These are phyloP conservation scores for Lantana camara DNA, from an alignment of 257 asterid species.

Conservation along the genomic window DNA sequence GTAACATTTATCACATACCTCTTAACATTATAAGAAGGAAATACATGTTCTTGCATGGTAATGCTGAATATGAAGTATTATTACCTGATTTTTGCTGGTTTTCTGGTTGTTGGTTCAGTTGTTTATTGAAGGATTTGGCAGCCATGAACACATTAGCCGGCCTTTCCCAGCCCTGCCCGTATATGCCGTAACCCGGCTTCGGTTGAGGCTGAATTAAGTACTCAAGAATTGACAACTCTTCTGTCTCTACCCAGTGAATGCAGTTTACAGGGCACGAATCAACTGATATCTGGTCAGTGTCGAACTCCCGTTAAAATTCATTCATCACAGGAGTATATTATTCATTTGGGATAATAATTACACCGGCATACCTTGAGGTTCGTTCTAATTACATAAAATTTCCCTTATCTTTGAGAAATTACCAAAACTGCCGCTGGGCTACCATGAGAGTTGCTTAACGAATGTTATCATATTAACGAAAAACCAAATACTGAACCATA, in stretches of 20 bases:
- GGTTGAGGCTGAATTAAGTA: conserved; percentile 51
- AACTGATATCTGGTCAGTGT: conserved; percentile 42
- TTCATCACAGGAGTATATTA: too few species aligned
- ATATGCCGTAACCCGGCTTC: conserved; percentile 56
- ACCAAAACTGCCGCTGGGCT: too few species aligned
- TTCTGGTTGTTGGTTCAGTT: conserved; percentile 25
- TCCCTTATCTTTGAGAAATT: too few species aligned
- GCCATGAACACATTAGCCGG: conserved; percentile 63
- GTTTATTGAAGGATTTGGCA: conserved; percentile 54
- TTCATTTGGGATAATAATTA: too few species aligned
- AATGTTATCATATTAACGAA: too few species aligned
- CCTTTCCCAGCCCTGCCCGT: conserved; percentile 73
- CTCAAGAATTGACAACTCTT: conserved; percentile 53
- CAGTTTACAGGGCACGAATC: conserved; percentile 71
- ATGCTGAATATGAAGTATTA: background rate
- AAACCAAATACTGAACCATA: too few species aligned
- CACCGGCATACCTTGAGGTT: too few species aligned
- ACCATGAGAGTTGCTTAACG: too few species aligned
- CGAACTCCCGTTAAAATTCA: background rate
- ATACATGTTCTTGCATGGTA: background rate
- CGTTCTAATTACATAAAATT: too few species aligned
- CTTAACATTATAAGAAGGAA: too few species aligned
- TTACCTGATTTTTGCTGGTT: conserved; percentile 37
- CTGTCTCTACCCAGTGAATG: conserved; percentile 63
- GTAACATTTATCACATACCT: background rate